Base-by-base conservation (phyloP, 2,329 filamentous ascomycete species). In the Blastomyces percursus region DNA sequence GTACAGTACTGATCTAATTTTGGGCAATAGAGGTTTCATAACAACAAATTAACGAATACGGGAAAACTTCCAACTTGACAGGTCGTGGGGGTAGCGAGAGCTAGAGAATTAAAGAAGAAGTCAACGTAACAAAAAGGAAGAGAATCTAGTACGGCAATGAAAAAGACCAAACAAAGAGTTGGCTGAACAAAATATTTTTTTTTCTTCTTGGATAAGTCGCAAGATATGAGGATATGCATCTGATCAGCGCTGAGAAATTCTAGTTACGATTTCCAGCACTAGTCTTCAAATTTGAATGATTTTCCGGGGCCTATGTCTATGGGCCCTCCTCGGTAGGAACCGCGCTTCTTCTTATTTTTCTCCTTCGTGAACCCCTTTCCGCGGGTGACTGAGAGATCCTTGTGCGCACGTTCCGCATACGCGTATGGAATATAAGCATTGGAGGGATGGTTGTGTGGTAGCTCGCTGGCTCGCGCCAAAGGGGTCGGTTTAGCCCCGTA, bases 351-450 rank as follows among this genome's bases (percentile, higher is more conserved):
- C 82, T 99, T 99, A 79, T 99, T 99, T 86, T 99, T 99, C 81
- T 97, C 94, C 81, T 99, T 99, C 64, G 93, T 97, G 78, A 99
- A 99, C 3, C 91, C 91, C 79, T 96, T 97, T 71, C 94, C 94
- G 74, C 88, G 90, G 40, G 93, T 97, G 48, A 96, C 84, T 58
- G 91, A 90, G 66, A 99, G 79, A 73, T 96, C 92, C 68, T 91
- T 84, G 72, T 92, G 90, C 9, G 95, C 95, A 69, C 86, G 86
- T 69, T 94, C 88, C 30, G 92, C 93, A 77, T 97, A 99, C 66
- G 89, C 87, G 74, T 96, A 91, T 27, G 86, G 81, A 12, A 90
- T 81, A 73, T 93, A 97, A 16, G 84, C 84, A 76, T 97, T 96
- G 69, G 87, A 91, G 2, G 85, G 69, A 91, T 87, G 70, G 80